A percentile compares a stretch with the other conserved stretches of the same genome.
Evolutionary conservation across 2,329 filamentous ascomycete genomes (phyloP).

Genomic region (Fusarium gaditjirri): DNA sequence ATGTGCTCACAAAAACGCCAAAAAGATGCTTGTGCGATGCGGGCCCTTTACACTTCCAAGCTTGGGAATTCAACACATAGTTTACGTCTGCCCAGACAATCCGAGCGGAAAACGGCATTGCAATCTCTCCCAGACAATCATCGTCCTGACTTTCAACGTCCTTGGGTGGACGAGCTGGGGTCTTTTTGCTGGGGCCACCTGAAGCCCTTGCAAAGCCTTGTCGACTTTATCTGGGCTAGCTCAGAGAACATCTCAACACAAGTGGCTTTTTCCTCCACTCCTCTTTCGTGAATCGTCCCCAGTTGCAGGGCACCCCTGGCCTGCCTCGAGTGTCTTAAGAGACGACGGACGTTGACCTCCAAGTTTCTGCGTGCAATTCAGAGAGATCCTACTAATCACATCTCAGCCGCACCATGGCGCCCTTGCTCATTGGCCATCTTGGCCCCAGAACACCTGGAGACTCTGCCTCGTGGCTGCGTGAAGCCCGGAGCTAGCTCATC

Average conservation of each 20-base stretch:
- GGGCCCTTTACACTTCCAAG: conserved; percentile 7
- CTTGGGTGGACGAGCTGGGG: conserved; percentile 5
- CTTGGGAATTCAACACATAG: not conserved
- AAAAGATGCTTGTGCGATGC: not conserved
- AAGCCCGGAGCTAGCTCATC: conserved; percentile 15
- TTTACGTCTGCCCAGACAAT: conserved; percentile 32
- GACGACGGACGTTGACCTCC: conserved; percentile 13
- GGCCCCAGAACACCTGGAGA: not conserved
- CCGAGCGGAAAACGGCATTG: conserved; percentile 26
- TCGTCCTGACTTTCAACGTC: conserved; percentile 7
- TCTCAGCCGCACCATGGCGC: conserved; percentile 41
- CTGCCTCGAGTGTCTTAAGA: conserved; percentile 19
- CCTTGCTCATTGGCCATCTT: conserved; percentile 28
- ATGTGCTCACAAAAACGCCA: conserved; percentile 21
- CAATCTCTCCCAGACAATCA: conserved; percentile 1
- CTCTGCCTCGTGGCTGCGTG: conserved; percentile 40
- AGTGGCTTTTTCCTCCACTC: conserved; percentile 25
- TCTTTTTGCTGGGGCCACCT: conserved; percentile 17
- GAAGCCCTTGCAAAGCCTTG: conserved; percentile 27
- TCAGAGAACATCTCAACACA: not conserved
- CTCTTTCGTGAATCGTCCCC: conserved; percentile 9
- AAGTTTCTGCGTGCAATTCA: conserved; percentile 18
- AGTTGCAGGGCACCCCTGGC: conserved; percentile 17
- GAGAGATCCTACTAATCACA: conserved; percentile 22
- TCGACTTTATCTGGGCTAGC: conserved; percentile 18